Evolutionary conservation across 805 yeast genomes (phyloP).

Genomic region (Saccharomycopsis microspora): DNA sequence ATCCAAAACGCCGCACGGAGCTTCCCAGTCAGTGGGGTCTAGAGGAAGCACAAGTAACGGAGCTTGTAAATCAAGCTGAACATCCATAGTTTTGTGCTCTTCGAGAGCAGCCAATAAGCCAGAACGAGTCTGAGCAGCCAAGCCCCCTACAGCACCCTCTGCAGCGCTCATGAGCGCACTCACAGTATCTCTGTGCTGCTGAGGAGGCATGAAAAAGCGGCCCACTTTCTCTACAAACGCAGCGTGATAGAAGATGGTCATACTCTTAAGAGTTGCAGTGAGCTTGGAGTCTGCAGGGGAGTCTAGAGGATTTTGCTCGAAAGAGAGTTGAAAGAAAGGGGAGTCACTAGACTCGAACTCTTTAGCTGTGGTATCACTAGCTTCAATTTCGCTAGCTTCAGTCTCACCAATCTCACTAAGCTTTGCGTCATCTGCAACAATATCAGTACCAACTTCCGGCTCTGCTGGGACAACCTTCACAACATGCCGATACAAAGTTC

Average conservation of each 20-base stretch:
- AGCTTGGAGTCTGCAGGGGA: conserved; percentile 73
- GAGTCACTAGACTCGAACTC: conserved; percentile 21
- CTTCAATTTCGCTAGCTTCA: not conserved
- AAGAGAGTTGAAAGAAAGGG: conserved; percentile 73
- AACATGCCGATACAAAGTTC: conserved; percentile 73
- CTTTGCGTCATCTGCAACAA: conserved; percentile 3
- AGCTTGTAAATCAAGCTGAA: conserved; percentile 83
- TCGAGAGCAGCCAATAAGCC: conserved; percentile 90
- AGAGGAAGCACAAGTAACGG: conserved; percentile 84
- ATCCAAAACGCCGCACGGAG: conserved; percentile 87
- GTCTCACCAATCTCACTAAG: not conserved
- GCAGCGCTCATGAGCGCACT: conserved; percentile 92
- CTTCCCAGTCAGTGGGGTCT: conserved; percentile 63
- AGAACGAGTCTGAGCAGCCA: conserved; percentile 79
- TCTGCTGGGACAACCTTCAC: conserved; percentile 68
- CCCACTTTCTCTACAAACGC: conserved; percentile 65
- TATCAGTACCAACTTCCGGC: conserved; percentile 21
- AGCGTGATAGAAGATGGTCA: conserved; percentile 87
- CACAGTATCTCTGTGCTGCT: conserved; percentile 73
- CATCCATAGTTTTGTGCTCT: conserved; percentile 83
- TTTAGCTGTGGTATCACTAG: not conserved
- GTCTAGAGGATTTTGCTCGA: conserved; percentile 82
- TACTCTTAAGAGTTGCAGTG: conserved; percentile 63
- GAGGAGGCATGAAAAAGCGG: conserved; percentile 78
- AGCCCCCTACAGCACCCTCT: conserved; percentile 85